Evolutionary conservation across 2,329 filamentous ascomycete genomes (phyloP), one percentile per base, ranked within the genome.

Genomic region (Ambrosiella cleistominuta): DNA sequence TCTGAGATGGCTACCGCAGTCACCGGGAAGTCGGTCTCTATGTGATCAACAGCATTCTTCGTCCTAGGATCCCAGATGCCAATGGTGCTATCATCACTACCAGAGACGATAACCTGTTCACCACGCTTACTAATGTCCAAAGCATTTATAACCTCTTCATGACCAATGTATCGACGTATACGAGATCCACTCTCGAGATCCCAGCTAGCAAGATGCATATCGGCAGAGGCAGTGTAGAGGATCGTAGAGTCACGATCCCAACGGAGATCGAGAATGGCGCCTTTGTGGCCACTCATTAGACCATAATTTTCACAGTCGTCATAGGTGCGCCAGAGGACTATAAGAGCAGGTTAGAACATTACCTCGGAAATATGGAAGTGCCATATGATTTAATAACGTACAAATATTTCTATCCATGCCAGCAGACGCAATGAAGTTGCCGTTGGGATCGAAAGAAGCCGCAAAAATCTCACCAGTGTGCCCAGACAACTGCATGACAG

Each of bases 251-350:
- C 93, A 68, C 93, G 85, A 36, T 93, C 95, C 93, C 93, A 98
- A 67, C 95, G 89, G 51, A 98, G 74, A 70, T 97, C 93, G 35
- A 97, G 75, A 54, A 98, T 75, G 1, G 93, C 93, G 63, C 88
- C 88, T 68, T 88, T 89, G 73, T 98, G 93, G 39, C 93, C 93
- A 7, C 76, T 88, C 56, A 98, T 75, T 36, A 87, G 74, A 61
- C 91, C 90, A 66, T 96, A 96, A 72, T 98, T 98, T 66, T 95
- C 87, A 72, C 91, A 96, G 65, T 88, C 80, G 66, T 89, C 91
- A 62, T 91, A 89, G 1, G 90, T 94, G 65, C 86, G 82, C 93
- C 93, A 98, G 37, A 98, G 78, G 71, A 97, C 88, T 94, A 61
- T 54, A 1, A 44, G 27, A 57, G 39, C 11, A 38, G 27, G 38